Base-by-base conservation (phyloP, 2,329 filamentous ascomycete genomes). In the Hirsutella minnesotensis region DNA sequence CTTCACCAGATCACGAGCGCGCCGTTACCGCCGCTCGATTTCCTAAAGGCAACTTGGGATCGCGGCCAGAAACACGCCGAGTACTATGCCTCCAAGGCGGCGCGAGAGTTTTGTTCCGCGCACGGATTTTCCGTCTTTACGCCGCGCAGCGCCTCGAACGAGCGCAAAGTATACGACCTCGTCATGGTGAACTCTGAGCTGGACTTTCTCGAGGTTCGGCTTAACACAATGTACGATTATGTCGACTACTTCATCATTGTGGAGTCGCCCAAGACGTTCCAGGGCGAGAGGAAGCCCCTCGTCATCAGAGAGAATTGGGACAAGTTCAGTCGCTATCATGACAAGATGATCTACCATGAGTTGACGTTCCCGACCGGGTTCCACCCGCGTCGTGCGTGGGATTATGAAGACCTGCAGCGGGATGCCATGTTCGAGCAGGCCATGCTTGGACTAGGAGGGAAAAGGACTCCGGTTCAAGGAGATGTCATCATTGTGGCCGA, bases 211-310 rank as follows among this genome's bases (percentile, higher is more conserved):
- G 78, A 83, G 56, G 73, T 83, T 39, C 73, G 77, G 13, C 63
- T 83, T 4, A 68, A 75, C 52, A 73, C 73, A 3, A 67, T 79
- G 16, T 71, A 72, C 44, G 57, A 70, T 33, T 60, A 71, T 36
- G 75, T 82, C 46, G 78, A 83, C 60, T 80, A 79, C 59, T 83
- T 80, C 51, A 65, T 83, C 53, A 68, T 83, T 33, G 68, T 81
- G 41, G 79, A 83, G 60, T 69, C 72, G 1, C 56, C 62, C 16
- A 67, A 62, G 38, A 80, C 77, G 1, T 81, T 81, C 49, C 79
- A 77, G n/a, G 70, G 70, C 33, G 61, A 60, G 1, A 57, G 64
- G 9, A 82, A 81, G 58, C 67, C 72, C 2, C 62, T 81, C 15
- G 56, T 65, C 33, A 65, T 80, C 44, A 61, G 64, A 10, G 64